A percentile compares a stretch with the other conserved stretches of the same genome.
Conservation (phyloP, 2,329 filamentous ascomycete genomes). For the Penicillium aurantiogriseum region DNA sequence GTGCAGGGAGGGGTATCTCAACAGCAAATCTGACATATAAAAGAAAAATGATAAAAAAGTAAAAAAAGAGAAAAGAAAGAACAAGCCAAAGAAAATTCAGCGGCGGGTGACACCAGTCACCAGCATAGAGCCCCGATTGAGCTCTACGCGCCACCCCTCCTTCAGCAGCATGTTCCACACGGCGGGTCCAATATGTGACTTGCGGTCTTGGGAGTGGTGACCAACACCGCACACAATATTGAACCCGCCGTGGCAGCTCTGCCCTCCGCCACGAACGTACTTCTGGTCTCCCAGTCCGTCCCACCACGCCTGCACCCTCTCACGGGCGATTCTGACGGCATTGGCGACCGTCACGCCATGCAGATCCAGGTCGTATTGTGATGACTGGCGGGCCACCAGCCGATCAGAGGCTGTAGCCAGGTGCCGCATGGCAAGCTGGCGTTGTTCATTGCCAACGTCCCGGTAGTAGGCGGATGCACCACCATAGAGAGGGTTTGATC, state of each 20-base stretch:
- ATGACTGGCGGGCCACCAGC: slow-evolving; percentile 67
- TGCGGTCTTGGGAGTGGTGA: slow-evolving; percentile 72
- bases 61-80: neutral
- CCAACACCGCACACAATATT: slow-evolving; percentile 80
- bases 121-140: slow-evolving; percentile 67
- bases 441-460: slow-evolving; percentile 65
- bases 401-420: slow-evolving; percentile 67
- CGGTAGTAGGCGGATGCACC: slow-evolving; percentile 75
- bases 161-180: slow-evolving; percentile 72
- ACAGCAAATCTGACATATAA: neutral
- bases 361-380: slow-evolving; percentile 64
- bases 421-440: slow-evolving; percentile 57
- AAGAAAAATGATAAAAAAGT: neutral
- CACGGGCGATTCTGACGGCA: slow-evolving; percentile 72
- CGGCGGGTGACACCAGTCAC: slow-evolving; percentile 59
- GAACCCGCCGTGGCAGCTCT: slow-evolving; percentile 56
- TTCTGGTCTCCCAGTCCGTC: slow-evolving; percentile 64
- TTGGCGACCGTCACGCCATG: slow-evolving; percentile 81
- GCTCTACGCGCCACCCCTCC: slow-evolving; percentile 80
- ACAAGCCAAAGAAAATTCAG: slow-evolving; percentile 12
- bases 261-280: slow-evolving; percentile 46
- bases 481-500: slow-evolving; percentile 70
- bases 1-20: slow-evolving; percentile 10
- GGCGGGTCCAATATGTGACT: slow-evolving; percentile 71
- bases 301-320: slow-evolving; percentile 75